These are phyloP conservation scores for Suhomyces tanzawaensis DNA, from an alignment of 805 yeast genomes.

Conservation along the genomic window DNA sequence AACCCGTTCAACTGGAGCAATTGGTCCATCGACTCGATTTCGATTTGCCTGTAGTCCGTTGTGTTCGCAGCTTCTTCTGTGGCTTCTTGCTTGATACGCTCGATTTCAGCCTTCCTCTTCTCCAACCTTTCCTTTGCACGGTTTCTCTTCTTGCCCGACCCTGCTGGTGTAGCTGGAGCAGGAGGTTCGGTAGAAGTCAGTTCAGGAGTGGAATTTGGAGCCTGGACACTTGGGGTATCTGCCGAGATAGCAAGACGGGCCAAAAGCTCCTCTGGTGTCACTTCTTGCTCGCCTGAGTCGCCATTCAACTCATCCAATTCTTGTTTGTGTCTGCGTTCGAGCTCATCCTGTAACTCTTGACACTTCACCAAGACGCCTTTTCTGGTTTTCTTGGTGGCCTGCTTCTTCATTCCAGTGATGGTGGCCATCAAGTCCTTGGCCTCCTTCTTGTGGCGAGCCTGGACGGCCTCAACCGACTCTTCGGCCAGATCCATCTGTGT, in stretches of 20 bases:
- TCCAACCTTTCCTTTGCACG: constrained; percentile 84
- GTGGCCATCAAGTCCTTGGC: constrained; percentile 61
- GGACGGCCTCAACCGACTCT: constrained; percentile 39
- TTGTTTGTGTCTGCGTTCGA: constrained; percentile 51
- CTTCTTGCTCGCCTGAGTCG: constrained; percentile 28
- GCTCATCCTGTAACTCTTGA: constrained; percentile 52
- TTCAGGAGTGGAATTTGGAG: no score
- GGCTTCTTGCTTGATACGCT: constrained; percentile 64
- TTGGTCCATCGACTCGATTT: constrained; percentile 60
- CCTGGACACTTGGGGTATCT: no score
- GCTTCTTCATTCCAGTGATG: constrained; percentile 75
- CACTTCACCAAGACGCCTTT: constrained; percentile 64
- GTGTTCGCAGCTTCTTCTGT: constrained; percentile 60
- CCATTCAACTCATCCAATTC: constrained; percentile 41
- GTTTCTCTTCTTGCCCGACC: constrained; percentile 52
- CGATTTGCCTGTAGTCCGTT: constrained; percentile 70
- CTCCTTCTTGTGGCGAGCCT: constrained; percentile 68
- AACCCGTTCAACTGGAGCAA: constrained; percentile 50
- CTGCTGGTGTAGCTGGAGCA: not conserved
- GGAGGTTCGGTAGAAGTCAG: not conserved
- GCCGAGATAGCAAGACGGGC: constrained; percentile 58
- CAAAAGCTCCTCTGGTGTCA: constrained; percentile 66
- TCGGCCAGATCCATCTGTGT: not conserved
- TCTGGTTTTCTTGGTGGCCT: constrained; percentile 75
- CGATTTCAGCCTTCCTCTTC: constrained; percentile 67